A percentile compares a stretch with the other conserved stretches of the same genome.
Evolutionary conservation across 208 protist genomes (phyloP).

Genomic region (Trypanosoma platydactyli): DNA sequence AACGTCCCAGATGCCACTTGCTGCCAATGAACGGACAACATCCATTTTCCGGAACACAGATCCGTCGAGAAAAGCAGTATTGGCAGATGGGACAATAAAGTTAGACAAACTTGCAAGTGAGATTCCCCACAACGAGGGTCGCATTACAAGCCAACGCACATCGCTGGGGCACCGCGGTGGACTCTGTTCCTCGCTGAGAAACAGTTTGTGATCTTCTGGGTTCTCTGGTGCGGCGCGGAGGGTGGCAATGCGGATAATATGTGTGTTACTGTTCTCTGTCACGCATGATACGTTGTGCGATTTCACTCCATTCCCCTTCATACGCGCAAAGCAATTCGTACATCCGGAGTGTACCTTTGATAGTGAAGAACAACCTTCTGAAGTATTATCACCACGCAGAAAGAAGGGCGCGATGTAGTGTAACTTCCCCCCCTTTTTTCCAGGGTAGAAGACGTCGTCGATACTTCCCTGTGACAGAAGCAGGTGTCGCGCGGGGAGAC

Average conservation of each 20-base stretch:
- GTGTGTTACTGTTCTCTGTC: neutral
- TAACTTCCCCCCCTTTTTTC: constrained; percentile 36
- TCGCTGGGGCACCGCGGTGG: constrained; percentile 31
- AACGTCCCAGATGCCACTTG: constrained; percentile 69
- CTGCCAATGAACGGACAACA: constrained; percentile 79
- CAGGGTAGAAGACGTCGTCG: constrained; percentile 71
- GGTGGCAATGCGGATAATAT: constrained; percentile 58
- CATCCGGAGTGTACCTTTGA: constrained; percentile 12
- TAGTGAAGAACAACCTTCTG: neutral
- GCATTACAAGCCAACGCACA: constrained; percentile 74
- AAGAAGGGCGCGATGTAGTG: constrained; percentile 50
- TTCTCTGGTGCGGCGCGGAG: constrained; percentile 38
- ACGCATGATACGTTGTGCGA: constrained; percentile 1
- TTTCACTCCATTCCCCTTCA: constrained; percentile 26
- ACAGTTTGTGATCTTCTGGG: constrained; percentile 32
- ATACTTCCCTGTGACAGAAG: constrained; percentile 85
- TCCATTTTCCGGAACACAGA: constrained; percentile 80
- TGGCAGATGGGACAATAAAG: constrained; percentile 52
- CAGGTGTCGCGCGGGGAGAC: constrained; percentile 51
- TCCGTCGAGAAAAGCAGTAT: constrained; percentile 78
- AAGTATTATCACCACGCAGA: neutral
- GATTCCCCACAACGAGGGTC: constrained; percentile 75
- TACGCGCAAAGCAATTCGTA: constrained; percentile 26
- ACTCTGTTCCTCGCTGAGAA: constrained; percentile 28
- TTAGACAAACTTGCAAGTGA: constrained; percentile 65